Conservation (phyloP, 768 basidiomycete genomes). For the Kwoniella bestiolae region DNA sequence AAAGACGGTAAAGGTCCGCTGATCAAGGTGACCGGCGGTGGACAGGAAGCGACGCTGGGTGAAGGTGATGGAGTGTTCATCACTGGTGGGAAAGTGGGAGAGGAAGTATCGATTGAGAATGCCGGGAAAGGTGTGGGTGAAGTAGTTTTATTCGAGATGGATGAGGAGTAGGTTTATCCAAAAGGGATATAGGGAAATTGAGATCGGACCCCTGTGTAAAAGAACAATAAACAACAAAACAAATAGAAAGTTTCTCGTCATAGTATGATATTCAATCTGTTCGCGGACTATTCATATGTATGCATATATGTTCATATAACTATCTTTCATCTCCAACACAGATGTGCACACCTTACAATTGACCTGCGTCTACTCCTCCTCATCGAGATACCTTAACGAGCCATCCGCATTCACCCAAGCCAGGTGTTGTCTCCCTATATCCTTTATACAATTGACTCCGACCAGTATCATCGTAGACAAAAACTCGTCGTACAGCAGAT, state of each 20-base stretch:
- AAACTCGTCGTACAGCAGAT: too few species aligned
- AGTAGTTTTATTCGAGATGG: slow-evolving; percentile 78
- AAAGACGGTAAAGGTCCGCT: slow-evolving; percentile 61
- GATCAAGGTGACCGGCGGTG: slow-evolving; percentile 62
- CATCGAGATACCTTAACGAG: not conserved
- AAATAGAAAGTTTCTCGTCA: too few species aligned
- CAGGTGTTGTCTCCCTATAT: too few species aligned
- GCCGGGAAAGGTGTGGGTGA: slow-evolving; percentile 71
- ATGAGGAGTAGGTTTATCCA: slow-evolving; percentile 46
- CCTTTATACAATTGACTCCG: too few species aligned
- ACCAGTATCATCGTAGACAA: too few species aligned
- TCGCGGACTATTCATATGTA: not conserved
- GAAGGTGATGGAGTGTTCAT: slow-evolving; percentile 92
- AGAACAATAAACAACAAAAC: too few species aligned
- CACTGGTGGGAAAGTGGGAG: slow-evolving; percentile 60
- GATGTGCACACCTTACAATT: too few species aligned
- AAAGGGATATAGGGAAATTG: not conserved
- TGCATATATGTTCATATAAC: not conserved
- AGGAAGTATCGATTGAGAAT: slow-evolving; percentile 62
- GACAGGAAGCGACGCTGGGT: slow-evolving; percentile 63
- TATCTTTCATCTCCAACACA: not conserved
- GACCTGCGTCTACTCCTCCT: not conserved
- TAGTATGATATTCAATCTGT: too few species aligned
- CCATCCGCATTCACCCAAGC: too few species aligned
- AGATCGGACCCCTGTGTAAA: too few species aligned